Base-by-base conservation (phyloP, 805 yeast genomes). In the Peterozyma toletana region DNA sequence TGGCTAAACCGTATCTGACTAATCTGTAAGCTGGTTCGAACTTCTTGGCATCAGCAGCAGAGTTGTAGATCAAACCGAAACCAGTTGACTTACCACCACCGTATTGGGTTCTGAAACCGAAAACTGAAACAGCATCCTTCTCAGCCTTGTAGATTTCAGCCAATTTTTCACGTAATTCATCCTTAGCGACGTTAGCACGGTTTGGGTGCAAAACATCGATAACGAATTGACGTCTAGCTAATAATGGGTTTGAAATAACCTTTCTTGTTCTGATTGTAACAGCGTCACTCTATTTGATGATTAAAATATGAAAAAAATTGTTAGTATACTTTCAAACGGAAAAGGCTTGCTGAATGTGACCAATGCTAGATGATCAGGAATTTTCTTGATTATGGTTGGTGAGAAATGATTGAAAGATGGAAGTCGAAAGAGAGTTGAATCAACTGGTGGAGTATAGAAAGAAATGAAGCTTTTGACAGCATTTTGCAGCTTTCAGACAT, bases 11-110 rank as follows among this genome's bases (percentile, higher is more conserved):
- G 81, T 87, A 86, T 86, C 99, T 90, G 63, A 93, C 96, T 69
- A 88, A 87, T 79, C 99, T 90, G 95, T 93, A 93, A 60, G 88
- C 69, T 78, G 99, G 99, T 81, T 93, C 99, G 73, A 93, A 91
- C 75, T 83, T 90, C 85, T 90, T 87, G 69, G 96, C 91, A 70
- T 90, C 96, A 63, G 95, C 96, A 66, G 80, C 87, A 62, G 96
- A 86, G 85, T 88, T 91, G 91, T 93, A 93, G 67, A 93, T 86
- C 70, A 93, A 81, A 76, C 98, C 99, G 77, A 93, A 93, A 71
- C 99, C 99, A 57, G 96, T 84, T 57, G 99, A 87, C 77, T 87
- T 91, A 68, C 97, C 96, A 76, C 99, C 99, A 87, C 99, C 99
- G 75, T 79, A 93, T 76, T 88, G 95, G 65, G 98, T 93, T 83